phyloP scores from a whole-genome alignment of 2,329 filamentous ascomycete genomes.

The Cladosporium sp. region DNA sequence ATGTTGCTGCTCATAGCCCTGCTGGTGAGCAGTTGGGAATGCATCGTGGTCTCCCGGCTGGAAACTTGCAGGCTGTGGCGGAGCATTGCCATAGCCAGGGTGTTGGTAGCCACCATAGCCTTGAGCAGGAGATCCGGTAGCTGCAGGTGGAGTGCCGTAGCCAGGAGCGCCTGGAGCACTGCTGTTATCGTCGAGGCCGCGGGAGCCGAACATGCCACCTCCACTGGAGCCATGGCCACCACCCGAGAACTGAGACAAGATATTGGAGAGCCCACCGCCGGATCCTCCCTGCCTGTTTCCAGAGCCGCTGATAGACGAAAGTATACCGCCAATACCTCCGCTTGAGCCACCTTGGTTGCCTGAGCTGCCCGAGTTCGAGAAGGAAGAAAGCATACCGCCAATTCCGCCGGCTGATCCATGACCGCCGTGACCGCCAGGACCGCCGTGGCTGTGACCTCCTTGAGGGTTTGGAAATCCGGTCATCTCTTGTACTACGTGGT shows the following conservation, averaged over 20 bases:
- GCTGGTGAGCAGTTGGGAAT: slow-evolving; percentile 32
- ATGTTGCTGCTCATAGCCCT: slow-evolving; percentile 30
- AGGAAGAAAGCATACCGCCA: slow-evolving; percentile 1
- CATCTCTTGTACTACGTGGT: slow-evolving; percentile 51
- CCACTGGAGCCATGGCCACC: slow-evolving; percentile 1
- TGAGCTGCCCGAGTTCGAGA: background rate
- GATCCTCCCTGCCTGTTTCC: slow-evolving; percentile 6
- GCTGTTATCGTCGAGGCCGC: slow-evolving; percentile 1
- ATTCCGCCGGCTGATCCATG: slow-evolving; percentile 5
- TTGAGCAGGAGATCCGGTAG: slow-evolving; percentile 4
- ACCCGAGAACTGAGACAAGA: slow-evolving; percentile 5
- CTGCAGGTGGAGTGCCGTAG: slow-evolving; percentile 4
- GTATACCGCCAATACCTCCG: slow-evolving; percentile 8
- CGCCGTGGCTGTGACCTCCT: slow-evolving; percentile 16
- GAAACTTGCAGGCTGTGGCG: slow-evolving; percentile 25
- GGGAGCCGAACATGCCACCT: slow-evolving; percentile 10
- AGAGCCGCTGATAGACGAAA: slow-evolving; percentile 1
- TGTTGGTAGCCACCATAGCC: slow-evolving; percentile 10
- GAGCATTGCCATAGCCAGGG: slow-evolving; percentile 8
- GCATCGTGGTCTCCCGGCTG: slow-evolving; percentile 25
- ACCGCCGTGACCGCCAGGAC: slow-evolving; percentile 11
- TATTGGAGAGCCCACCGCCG: slow-evolving; percentile 3
- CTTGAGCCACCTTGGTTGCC: slow-evolving; percentile 8
- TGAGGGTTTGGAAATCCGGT: slow-evolving; percentile 8
- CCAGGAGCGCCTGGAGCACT: background rate